These are phyloP conservation scores for Pistacia integerrima DNA, from an alignment of 345 rosid genomes.

Conservation along the genomic window DNA sequence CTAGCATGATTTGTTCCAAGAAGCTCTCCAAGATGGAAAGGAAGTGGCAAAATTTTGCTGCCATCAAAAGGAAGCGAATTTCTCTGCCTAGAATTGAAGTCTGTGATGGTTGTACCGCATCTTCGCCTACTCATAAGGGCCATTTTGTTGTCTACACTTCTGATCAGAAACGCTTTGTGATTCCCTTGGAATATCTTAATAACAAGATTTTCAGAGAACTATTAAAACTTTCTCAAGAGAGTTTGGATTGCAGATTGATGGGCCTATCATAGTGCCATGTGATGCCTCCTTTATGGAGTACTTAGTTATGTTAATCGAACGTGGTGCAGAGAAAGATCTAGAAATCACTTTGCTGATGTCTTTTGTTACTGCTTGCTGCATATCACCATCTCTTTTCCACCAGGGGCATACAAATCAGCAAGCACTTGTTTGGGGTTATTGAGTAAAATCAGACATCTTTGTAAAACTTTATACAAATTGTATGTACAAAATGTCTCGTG, in stretches of 20 bases:
- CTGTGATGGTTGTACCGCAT: background rate
- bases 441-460: background rate
- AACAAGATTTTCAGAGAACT: constrained; percentile 5
- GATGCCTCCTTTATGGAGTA: constrained; percentile 23
- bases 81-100: background rate
- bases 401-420: background rate
- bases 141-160: background rate
- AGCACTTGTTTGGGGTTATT: background rate
- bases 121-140: background rate
- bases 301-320: background rate
- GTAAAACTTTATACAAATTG: background rate
- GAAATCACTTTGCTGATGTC: constrained; percentile 12
- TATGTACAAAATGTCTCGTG: background rate
- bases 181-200: background rate
- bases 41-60: background rate
- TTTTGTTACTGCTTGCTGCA: background rate
- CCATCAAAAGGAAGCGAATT: constrained; percentile 1
- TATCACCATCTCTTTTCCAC: background rate
- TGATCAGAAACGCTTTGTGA: constrained; percentile 1
- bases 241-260: constrained; percentile 1
- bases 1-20: constrained; percentile 1
- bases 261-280: constrained; percentile 22
- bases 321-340: background rate
- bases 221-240: constrained; percentile 18
- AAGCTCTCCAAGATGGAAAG: background rate